Evolutionary conservation across 2,329 filamentous ascomycete genomes (phyloP).

Genomic region (Cladophialophora exuberans): DNA sequence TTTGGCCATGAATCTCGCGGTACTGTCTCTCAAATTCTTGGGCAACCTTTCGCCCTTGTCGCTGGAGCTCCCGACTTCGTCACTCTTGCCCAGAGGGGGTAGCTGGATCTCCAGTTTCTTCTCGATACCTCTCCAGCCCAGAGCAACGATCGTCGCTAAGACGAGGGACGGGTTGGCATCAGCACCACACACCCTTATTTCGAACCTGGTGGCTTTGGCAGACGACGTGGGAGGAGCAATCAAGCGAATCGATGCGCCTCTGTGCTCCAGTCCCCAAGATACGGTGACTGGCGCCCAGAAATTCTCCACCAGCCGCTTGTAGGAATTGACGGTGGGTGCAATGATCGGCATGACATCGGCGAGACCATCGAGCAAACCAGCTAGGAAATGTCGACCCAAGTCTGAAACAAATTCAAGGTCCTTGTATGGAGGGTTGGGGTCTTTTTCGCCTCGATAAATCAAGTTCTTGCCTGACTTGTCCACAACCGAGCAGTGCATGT

Average conservation of each 20-base stretch:
- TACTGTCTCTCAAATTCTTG: conserved; percentile 84
- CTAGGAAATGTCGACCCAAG: conserved; percentile 87
- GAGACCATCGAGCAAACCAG: conserved; percentile 83
- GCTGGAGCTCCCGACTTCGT: conserved; percentile 72
- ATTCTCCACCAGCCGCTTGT: conserved; percentile 97
- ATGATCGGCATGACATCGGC: conserved; percentile 95
- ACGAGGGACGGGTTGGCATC: conserved; percentile 90
- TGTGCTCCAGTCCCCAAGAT: conserved; percentile 94
- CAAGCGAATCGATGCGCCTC: conserved; percentile 84
- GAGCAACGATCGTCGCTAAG: conserved; percentile 80
- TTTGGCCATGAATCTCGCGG: conserved; percentile 71
- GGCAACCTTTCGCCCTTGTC: conserved; percentile 80
- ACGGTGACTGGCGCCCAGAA: conserved; percentile 99
- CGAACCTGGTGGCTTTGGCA: conserved; percentile 84
- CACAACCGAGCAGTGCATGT: conserved; percentile 91
- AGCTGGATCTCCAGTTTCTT: conserved; percentile 84
- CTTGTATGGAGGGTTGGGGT: conserved; percentile 70
- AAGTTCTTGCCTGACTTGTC: conserved; percentile 82
- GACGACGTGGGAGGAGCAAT: conserved; percentile 87
- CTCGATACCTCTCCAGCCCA: conserved; percentile 89
- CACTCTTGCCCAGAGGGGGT: conserved; percentile 80
- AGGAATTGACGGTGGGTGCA: conserved; percentile 94
- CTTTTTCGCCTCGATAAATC: conserved; percentile 72
- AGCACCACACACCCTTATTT: conserved; percentile 90
- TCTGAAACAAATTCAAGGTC: conserved; percentile 84